Evolutionary conservation across 1,284 basidiomycete species (phyloP), one percentile per base, ranked within the genome.

Genomic region (Amylostereum areolatum): DNA sequence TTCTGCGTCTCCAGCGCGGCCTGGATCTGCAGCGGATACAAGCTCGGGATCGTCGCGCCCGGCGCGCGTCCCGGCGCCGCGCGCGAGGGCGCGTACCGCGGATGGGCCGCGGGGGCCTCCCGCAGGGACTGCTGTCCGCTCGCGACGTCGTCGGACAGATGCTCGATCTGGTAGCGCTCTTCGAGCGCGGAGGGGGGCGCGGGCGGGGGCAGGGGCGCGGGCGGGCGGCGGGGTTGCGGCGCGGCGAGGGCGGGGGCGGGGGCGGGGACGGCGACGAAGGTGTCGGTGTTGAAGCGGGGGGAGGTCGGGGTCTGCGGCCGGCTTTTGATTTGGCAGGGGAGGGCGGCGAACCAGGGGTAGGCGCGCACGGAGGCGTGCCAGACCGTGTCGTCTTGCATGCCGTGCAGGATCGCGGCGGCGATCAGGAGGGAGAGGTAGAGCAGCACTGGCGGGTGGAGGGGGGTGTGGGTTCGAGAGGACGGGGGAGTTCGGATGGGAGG

Each of bases 311-410:
- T 63, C 46, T 56, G 59, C 2, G 66, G 65, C 12, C 59, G 44
- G 47, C 57, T 69, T 9, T 32, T 45, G 35, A 56, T 33, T n/a
- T 39, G 59, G 53, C 30, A 67, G 49, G 39, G 53, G 5, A 55
- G 18, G 36, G 49, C 31, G 24, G 31, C 29, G 41, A 49, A 66
- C 63, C 63, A 66, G 11, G 66, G 70, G 56, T 81, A 77, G 51
- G 70, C 64, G 45, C 74, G 73, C 36, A 81, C 73, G 52, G 68
- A 66, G 33, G 71, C 67, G 35, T 67, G 60, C 82, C 84, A 87
- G 40, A 86, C 66, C 3, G 63, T 62, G 30, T 67, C 62, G 56
- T 81, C 77, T 24, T 64, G 61, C 31, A 57, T 60, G 29, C 66
- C 58, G 54, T 67, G 71, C 24, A 70, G 54, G 39, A 74, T 51